These are phyloP conservation scores for Cerioporus squamosus DNA, from an alignment of 1,284 basidiomycete species.

Conservation along the genomic window DNA sequence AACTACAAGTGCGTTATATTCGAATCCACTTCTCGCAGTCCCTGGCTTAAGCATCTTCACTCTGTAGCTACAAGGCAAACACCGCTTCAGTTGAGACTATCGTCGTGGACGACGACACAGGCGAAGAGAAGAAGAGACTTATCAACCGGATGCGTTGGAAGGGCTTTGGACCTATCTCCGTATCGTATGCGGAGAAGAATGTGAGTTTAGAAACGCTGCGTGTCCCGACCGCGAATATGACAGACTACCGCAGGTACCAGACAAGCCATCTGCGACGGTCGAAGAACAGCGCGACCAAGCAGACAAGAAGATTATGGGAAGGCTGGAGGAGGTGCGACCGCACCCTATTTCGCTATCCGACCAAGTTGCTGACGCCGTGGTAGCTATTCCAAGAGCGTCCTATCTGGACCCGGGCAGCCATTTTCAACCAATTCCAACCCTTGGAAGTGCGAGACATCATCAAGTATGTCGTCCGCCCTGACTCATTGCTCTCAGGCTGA, in stretches of 20 bases:
- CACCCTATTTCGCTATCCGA: background rate
- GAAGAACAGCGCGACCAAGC: slow-evolving; percentile 59
- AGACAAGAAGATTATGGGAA: slow-evolving; percentile 62
- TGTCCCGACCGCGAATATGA: too few species aligned
- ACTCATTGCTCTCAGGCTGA: background rate
- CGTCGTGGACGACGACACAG: slow-evolving; percentile 70
- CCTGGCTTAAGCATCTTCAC: background rate
- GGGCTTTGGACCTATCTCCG: slow-evolving; percentile 71
- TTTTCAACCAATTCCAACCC: slow-evolving; percentile 83
- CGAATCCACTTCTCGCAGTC: background rate
- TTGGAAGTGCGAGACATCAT: slow-evolving; percentile 70
- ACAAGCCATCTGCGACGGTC: slow-evolving; percentile 61
- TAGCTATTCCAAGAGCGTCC: slow-evolving; percentile 78
- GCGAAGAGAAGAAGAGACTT: slow-evolving; percentile 79
- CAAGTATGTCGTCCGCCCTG: slow-evolving; percentile 53
- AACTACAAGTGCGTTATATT: slow-evolving; percentile 68
- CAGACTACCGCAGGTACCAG: slow-evolving; percentile 56
- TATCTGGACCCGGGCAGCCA: slow-evolving; percentile 85
- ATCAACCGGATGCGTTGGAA: slow-evolving; percentile 84
- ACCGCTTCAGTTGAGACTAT: slow-evolving; percentile 71
- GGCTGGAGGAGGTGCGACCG: slow-evolving; percentile 57
- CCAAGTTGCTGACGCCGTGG: background rate
- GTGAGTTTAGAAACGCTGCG: slow-evolving; percentile 39
- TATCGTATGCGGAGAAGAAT: slow-evolving; percentile 66
- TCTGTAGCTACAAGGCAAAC: slow-evolving; percentile 74